A percentile compares a stretch with the other conserved stretches of the same genome.
Evolutionary conservation across 805 yeast genomes (phyloP).

Genomic region (Teunomyces kruisii): DNA sequence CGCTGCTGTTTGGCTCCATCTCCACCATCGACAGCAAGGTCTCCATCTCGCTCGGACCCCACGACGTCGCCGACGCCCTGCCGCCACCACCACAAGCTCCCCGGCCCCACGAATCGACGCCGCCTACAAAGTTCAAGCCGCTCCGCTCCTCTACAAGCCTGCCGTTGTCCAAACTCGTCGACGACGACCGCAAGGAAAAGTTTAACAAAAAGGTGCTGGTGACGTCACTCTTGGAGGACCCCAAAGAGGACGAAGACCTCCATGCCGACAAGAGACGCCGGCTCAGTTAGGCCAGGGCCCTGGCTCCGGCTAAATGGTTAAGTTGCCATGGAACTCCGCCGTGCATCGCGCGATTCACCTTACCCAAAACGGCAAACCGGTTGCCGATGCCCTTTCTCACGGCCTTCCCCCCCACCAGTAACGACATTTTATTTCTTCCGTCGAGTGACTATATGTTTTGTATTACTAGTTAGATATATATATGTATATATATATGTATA

Average conservation of each 20-base stretch:
- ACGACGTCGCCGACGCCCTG: conserved; percentile 9
- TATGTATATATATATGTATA: too few relatives aligned
- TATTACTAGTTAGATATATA: conserved; percentile 1
- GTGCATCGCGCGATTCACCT: too few relatives aligned
- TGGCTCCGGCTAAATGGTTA: too few relatives aligned
- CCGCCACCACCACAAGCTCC: background rate
- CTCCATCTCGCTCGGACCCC: conserved; percentile 19
- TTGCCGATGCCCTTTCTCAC: background rate
- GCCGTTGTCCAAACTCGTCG: conserved; percentile 15
- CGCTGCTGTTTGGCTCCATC: conserved; percentile 30
- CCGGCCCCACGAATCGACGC: conserved; percentile 4
- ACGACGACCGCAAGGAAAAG: conserved; percentile 7
- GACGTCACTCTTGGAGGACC: conserved; percentile 21
- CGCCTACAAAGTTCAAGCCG: conserved; percentile 4
- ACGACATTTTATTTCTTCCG: conserved; percentile 2
- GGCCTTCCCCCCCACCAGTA: background rate
- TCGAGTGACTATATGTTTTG: conserved; percentile 1
- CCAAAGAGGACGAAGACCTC: conserved; percentile 1
- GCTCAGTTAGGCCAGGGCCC: background rate
- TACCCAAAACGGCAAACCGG: background rate
- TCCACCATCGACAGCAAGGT: conserved; percentile 18
- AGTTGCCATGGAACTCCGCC: too few relatives aligned
- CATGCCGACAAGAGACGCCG: conserved; percentile 2
- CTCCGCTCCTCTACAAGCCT: conserved; percentile 16
- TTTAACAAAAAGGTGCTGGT: conserved; percentile 20